A percentile compares a stretch with the other conserved stretches of the same genome.
These are phyloP conservation scores for Colletotrichum paranaense DNA, from an alignment of 2,329 filamentous ascomycete genomes.

Conservation along the genomic window DNA sequence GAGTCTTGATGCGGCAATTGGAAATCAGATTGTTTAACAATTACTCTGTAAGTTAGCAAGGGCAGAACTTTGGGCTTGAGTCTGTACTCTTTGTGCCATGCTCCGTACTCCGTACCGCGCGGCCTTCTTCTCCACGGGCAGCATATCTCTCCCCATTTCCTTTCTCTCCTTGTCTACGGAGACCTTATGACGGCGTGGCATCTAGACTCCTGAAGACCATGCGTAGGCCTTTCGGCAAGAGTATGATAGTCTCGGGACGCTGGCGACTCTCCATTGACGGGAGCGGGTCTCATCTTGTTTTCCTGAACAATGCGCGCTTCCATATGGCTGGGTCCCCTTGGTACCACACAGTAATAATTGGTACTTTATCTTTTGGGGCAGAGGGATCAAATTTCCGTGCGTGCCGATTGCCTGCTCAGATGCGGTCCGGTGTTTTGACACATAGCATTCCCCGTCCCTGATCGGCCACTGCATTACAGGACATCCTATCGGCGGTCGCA, in stretches of 20 bases:
- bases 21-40: not conserved
- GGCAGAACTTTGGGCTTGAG: too few relatives aligned
- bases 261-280: not conserved
- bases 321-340: not conserved
- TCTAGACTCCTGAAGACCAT: not conserved
- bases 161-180: not conserved
- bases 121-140: not conserved
- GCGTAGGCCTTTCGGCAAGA: not conserved
- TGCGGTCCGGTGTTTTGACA: not conserved
- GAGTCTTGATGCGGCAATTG: not conserved
- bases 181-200: too few relatives aligned
- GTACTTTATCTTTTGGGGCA: not conserved
- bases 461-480: not conserved
- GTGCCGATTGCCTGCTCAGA: conserved; percentile 4
- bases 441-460: not conserved
- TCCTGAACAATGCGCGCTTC: not conserved
- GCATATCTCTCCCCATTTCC: not conserved
- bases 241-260: not conserved
- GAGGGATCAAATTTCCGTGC: conserved; percentile 9
- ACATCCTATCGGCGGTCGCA: not conserved
- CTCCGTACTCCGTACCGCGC: too few relatives aligned
- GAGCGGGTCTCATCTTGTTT: not conserved
- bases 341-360: not conserved
- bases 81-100: too few relatives aligned
- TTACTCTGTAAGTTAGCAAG: too few relatives aligned